Conservation (phyloP, 805 yeast genomes). For the Saccharomycopsis capsularis region DNA sequence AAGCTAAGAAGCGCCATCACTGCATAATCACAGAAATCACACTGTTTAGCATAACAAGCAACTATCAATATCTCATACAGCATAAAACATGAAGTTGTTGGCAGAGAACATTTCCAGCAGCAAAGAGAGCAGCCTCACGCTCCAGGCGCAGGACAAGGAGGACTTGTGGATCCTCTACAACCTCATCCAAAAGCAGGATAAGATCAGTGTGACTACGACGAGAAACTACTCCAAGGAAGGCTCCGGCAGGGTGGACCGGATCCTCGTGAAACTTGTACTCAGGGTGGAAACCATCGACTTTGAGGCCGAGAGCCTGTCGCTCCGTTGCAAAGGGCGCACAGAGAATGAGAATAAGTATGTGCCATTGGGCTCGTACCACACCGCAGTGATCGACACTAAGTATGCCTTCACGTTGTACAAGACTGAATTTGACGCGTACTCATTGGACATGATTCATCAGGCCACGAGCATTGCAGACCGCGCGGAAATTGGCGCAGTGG, state of each 20-base stretch:
- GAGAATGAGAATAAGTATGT: constrained; percentile 61
- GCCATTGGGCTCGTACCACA: constrained; percentile 80
- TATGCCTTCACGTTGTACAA: constrained; percentile 64
- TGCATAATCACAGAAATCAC: no score
- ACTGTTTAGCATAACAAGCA: no score
- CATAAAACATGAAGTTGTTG: background rate
- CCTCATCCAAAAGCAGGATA: constrained; percentile 69
- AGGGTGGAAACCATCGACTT: constrained; percentile 67
- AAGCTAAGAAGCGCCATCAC: no score
- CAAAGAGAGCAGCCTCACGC: constrained; percentile 54
- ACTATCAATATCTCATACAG: no score
- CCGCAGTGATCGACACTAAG: constrained; percentile 70
- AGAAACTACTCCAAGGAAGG: constrained; percentile 48
- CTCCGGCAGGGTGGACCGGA: constrained; percentile 40
- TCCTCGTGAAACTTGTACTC: constrained; percentile 53
- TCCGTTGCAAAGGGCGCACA: constrained; percentile 78
- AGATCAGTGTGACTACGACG: constrained; percentile 58
- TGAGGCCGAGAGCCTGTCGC: constrained; percentile 65
- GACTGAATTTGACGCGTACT: constrained; percentile 71
- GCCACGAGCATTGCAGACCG: constrained; percentile 69
- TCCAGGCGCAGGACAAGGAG: constrained; percentile 82
- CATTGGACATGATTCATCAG: constrained; percentile 55
- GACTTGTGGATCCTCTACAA: constrained; percentile 88
- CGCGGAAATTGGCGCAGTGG: constrained; percentile 92
- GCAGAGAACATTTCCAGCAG: constrained; percentile 46